Conservation (phyloP, 2,329 filamentous ascomycete genomes). For the Aspergillus fischeri region DNA sequence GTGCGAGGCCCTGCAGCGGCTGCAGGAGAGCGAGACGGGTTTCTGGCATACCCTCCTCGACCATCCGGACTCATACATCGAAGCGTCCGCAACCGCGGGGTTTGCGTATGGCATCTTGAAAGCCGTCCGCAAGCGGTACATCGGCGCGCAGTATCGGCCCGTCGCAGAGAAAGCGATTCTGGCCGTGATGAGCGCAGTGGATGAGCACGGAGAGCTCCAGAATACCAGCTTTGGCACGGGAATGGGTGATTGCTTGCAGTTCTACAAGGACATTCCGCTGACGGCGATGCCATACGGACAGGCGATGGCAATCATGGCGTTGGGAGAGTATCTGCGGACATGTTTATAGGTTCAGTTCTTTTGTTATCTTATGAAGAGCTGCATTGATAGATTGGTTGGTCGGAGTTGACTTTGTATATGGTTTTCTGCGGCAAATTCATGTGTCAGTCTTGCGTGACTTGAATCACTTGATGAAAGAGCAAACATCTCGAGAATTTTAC, state of each 20-base stretch:
- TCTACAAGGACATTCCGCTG: conserved; percentile 71
- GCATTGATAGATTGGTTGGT: neutral
- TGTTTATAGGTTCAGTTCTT: conserved; percentile 40
- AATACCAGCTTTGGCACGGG: conserved; percentile 75
- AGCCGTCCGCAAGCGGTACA: conserved; percentile 64
- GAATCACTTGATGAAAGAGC: neutral
- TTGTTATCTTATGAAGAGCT: neutral
- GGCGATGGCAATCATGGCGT: conserved; percentile 77
- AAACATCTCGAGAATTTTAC: too few relatives aligned
- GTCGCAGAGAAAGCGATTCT: conserved; percentile 63
- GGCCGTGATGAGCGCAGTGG: conserved; percentile 64
- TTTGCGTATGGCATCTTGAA: conserved; percentile 80
- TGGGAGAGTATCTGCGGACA: conserved; percentile 67
- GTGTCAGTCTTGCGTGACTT: neutral
- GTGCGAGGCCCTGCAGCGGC: conserved; percentile 57
- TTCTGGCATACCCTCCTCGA: conserved; percentile 74
- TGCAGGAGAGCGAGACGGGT: conserved; percentile 57
- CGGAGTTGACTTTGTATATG: neutral
- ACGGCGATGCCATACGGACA: conserved; percentile 84
- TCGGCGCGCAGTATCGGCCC: conserved; percentile 57
- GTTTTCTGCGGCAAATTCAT: neutral
- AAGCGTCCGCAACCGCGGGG: conserved; percentile 73
- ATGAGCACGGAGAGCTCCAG: conserved; percentile 62
- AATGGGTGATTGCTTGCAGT: conserved; percentile 69
- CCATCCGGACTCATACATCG: conserved; percentile 66